Evolutionary conservation across 2,329 filamentous ascomycete genomes (phyloP).

Genomic region (Seiridium unicorne): DNA sequence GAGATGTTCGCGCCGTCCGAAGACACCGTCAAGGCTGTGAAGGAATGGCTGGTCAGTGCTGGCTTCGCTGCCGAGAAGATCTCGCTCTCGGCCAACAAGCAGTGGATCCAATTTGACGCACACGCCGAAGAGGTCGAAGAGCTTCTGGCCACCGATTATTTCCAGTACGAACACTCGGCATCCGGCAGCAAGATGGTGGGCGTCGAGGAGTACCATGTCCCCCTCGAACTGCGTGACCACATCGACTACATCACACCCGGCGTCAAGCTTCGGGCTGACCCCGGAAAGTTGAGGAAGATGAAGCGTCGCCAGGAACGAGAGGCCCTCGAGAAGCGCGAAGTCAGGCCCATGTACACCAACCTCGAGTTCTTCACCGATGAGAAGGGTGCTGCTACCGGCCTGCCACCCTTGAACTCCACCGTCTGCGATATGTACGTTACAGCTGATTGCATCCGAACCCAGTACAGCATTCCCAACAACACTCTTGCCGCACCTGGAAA

Average conservation of each 20-base stretch:
- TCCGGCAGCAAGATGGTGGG: constrained; percentile 17
- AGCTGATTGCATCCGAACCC: constrained; percentile 20
- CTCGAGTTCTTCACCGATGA: constrained; percentile 9
- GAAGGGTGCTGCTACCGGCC: not conserved
- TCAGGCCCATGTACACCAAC: constrained; percentile 15
- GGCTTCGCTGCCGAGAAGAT: constrained; percentile 25
- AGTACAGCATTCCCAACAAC: constrained; percentile 20
- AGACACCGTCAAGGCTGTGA: constrained; percentile 26
- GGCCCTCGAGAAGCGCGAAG: not conserved
- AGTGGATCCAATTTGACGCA: constrained; percentile 36
- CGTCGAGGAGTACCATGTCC: constrained; percentile 21
- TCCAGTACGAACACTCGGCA: constrained; percentile 31
- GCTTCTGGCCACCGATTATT: constrained; percentile 33
- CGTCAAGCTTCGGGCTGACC: constrained; percentile 13
- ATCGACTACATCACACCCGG: constrained; percentile 24
- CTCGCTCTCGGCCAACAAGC: constrained; percentile 21
- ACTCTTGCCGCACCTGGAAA: constrained; percentile 17
- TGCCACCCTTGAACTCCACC: constrained; percentile 18
- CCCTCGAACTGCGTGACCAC: constrained; percentile 19
- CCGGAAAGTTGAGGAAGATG: constrained; percentile 10
- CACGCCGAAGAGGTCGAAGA: constrained; percentile 29
- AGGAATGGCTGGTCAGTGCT: constrained; percentile 28
- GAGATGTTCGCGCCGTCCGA: constrained; percentile 34
- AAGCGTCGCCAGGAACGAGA: constrained; percentile 13
- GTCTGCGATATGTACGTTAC: constrained; percentile 21